These are phyloP conservation scores for Schwanniomyces pseudopolymorphus DNA, from an alignment of 805 yeast species.

Conservation along the genomic window DNA sequence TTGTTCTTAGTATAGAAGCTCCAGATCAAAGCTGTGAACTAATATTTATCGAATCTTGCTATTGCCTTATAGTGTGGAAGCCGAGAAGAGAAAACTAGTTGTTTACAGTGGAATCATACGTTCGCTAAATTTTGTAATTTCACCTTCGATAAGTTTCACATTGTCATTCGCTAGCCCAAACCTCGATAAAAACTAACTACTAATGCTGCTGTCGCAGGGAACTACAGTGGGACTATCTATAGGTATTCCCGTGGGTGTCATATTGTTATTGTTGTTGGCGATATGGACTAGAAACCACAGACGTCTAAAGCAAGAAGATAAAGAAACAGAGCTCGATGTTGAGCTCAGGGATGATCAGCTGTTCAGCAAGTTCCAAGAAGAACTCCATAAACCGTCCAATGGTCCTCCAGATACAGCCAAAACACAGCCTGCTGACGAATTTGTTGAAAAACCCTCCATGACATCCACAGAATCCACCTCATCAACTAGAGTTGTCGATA, in stretches of 20 bases:
- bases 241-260: slow-evolving; percentile 37
- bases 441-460: slow-evolving; percentile 10
- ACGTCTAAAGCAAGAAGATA: slow-evolving; percentile 33
- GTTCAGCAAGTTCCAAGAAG: slow-evolving; percentile 36
- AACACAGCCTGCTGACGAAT: slow-evolving; percentile 4
- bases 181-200: background rate
- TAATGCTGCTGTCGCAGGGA: slow-evolving; percentile 9
- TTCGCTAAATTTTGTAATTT: background rate
- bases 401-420: slow-evolving; percentile 11
- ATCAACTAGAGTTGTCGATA: slow-evolving; percentile 4
- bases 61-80: background rate
- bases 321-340: slow-evolving; percentile 28
- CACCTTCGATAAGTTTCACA: background rate
- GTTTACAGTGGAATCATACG: background rate
- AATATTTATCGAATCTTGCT: background rate
- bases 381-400: slow-evolving; percentile 27
- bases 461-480: slow-evolving; percentile 9
- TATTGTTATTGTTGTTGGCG: slow-evolving; percentile 19
- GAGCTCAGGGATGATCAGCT: slow-evolving; percentile 37
- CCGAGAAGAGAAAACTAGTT: background rate
- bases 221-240: slow-evolving; percentile 44
- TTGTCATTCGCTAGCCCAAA: background rate
- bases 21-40: background rate
- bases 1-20: background rate
- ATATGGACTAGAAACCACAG: slow-evolving; percentile 32